phyloP scores from a whole-genome alignment of 2,329 filamentous ascomycete species.

The Pseudocercospora fuligena region DNA sequence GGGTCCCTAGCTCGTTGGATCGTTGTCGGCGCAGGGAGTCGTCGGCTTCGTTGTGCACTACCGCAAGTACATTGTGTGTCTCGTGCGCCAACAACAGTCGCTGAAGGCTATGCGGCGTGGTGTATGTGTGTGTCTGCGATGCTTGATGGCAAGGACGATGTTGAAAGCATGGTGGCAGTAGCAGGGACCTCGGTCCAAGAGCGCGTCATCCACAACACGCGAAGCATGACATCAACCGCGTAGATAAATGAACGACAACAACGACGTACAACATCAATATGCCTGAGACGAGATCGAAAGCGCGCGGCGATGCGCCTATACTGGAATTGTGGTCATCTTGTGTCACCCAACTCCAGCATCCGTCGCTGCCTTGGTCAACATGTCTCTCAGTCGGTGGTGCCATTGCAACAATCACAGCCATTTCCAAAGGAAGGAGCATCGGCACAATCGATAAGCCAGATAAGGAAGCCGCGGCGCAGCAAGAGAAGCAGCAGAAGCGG shows the following conservation, averaged over 20 bases:
- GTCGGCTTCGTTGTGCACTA: no score
- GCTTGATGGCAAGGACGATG: no score
- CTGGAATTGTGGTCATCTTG: conserved; percentile 39
- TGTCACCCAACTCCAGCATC: conserved; percentile 37
- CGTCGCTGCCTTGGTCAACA: conserved; percentile 37
- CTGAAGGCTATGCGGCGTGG: no score
- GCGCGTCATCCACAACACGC: no score
- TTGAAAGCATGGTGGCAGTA: no score
- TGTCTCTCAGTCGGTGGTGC: conserved; percentile 41
- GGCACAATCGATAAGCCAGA: conserved; percentile 36
- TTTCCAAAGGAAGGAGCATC: conserved; percentile 41
- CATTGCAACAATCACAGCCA: conserved; percentile 39
- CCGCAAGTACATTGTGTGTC: no score
- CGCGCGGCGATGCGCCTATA: conserved; percentile 20
- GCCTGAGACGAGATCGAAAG: background rate
- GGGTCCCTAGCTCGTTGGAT: no score
- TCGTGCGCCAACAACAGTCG: no score
- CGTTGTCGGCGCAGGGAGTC: no score
- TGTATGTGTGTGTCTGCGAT: no score
- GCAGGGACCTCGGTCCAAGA: no score
- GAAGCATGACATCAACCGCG: background rate
- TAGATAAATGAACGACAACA: background rate
- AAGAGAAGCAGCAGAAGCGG: conserved; percentile 30
- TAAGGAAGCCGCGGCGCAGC: conserved; percentile 21
- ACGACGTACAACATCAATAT: background rate